phyloP scores from a whole-genome alignment of 2,329 filamentous ascomycete species.

The Monosporascus sp. region DNA sequence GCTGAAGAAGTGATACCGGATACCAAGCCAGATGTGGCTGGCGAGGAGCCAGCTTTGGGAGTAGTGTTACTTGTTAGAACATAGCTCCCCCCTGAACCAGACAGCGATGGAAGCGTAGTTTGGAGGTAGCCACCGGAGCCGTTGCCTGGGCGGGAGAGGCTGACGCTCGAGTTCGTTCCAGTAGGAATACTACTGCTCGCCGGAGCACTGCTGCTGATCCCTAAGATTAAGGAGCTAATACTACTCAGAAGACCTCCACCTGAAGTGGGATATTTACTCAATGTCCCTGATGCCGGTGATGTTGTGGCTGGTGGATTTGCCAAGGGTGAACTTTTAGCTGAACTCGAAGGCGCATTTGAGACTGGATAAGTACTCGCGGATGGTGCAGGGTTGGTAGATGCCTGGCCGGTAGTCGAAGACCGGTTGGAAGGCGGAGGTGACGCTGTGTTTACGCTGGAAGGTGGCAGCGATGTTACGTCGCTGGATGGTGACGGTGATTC shows the following conservation, averaged over 20 bases:
- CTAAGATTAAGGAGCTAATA: conserved; percentile 22
- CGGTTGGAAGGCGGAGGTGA: not conserved
- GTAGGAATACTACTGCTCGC: not conserved
- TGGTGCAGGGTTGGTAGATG: not conserved
- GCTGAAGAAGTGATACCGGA: too few species aligned
- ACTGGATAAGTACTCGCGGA: not conserved
- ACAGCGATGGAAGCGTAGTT: not conserved
- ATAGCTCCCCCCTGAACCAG: not conserved
- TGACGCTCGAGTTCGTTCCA: not conserved
- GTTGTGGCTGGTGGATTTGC: not conserved
- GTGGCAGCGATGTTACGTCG: not conserved
- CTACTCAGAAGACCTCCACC: conserved; percentile 21
- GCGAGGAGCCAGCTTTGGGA: too few species aligned
- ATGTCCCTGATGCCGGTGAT: not conserved
- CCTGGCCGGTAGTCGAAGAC: not conserved
- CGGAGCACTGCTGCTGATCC: conserved; percentile 6
- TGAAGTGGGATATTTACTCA: not conserved
- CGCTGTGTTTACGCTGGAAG: not conserved
- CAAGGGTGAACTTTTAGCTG: not conserved
- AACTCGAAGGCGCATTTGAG: not conserved
- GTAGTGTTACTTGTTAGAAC: not conserved
- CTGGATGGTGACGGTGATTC: not conserved
- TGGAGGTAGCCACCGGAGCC: not conserved
- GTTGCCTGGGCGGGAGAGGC: not conserved
- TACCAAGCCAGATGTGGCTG: too few species aligned